Conservation (phyloP, 2,329 filamentous ascomycete species). For the Xylaria sp. region DNA sequence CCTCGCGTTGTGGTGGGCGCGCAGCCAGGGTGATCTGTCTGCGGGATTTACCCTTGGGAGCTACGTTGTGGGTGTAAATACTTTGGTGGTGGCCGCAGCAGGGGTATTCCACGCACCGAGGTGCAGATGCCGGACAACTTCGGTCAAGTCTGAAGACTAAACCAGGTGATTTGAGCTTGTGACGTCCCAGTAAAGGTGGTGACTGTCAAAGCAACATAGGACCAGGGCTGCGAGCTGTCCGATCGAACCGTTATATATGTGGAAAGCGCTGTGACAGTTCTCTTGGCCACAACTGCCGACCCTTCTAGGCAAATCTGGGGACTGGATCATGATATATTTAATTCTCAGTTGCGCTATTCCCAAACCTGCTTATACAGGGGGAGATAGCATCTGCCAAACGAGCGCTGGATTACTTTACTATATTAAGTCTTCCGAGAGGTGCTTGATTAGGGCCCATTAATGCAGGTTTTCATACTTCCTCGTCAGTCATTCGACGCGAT, state of each 20-base stretch:
- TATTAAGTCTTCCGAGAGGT: neutral
- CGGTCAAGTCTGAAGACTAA: neutral
- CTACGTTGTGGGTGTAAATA: neutral
- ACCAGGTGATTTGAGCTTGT: neutral
- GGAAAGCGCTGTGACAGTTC: neutral
- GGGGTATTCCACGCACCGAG: neutral
- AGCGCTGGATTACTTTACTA: neutral
- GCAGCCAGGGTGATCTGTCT: neutral
- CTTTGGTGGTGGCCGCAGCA: neutral
- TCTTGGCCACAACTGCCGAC: neutral
- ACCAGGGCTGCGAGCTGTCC: neutral
- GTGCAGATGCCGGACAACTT: neutral
- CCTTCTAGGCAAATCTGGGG: neutral
- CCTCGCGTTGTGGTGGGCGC: slow-evolving; percentile 5
- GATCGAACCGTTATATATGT: neutral
- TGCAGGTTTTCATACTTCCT: neutral
- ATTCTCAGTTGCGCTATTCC: neutral
- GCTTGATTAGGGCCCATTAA: neutral
- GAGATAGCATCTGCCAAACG: neutral
- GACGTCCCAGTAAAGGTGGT: neutral
- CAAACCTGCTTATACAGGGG: neutral
- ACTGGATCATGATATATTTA: neutral
- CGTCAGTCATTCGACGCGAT: neutral
- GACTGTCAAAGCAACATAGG: neutral
- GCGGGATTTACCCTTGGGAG: slow-evolving; percentile 1